Evolutionary conservation across 805 yeast genomes (phyloP).

Genomic region (Candida adriatica): DNA sequence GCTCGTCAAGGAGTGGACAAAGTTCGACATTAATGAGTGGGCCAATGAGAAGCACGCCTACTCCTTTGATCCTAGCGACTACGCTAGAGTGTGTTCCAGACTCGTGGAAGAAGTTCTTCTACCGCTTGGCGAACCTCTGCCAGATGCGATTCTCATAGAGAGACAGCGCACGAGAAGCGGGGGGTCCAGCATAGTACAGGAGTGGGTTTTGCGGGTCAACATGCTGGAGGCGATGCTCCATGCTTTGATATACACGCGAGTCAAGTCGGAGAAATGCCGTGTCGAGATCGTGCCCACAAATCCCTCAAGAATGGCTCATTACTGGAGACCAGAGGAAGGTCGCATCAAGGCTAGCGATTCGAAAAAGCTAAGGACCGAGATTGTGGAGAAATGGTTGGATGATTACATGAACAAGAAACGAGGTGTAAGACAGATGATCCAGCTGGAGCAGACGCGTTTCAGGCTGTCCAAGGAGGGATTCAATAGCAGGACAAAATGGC

Average conservation of each 20-base stretch:
- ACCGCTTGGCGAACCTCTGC: slow-evolving; percentile 15
- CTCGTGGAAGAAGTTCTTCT: slow-evolving; percentile 24
- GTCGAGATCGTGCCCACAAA: slow-evolving; percentile 14
- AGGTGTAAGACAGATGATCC: slow-evolving; percentile 4
- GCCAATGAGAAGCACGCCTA: slow-evolving; percentile 4
- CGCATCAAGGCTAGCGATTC: slow-evolving; percentile 6
- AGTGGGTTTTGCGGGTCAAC: slow-evolving; percentile 45
- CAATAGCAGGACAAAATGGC: slow-evolving; percentile 14
- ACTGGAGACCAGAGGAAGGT: slow-evolving; percentile 15
- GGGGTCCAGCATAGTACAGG: slow-evolving; percentile 40
- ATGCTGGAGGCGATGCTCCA: slow-evolving; percentile 46
- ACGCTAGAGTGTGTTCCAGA: slow-evolving; percentile 18
- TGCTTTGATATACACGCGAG: slow-evolving; percentile 20
- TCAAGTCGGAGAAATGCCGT: slow-evolving; percentile 1
- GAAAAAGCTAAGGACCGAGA: slow-evolving; percentile 12
- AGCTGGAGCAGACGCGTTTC: slow-evolving; percentile 10
- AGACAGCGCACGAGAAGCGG: slow-evolving; percentile 47
- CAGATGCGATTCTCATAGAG: slow-evolving; percentile 44
- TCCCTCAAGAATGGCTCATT: slow-evolving; percentile 19
- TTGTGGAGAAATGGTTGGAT: slow-evolving; percentile 18
- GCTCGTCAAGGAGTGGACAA: slow-evolving; percentile 28
- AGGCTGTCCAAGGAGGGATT: slow-evolving; percentile 7
- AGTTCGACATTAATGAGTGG: slow-evolving; percentile 24
- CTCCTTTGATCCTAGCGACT: slow-evolving; percentile 20
- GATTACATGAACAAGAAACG: slow-evolving; percentile 2